Conservation (phyloP, 1,284 basidiomycete genomes). For the Trichosporon sp. region DNA sequence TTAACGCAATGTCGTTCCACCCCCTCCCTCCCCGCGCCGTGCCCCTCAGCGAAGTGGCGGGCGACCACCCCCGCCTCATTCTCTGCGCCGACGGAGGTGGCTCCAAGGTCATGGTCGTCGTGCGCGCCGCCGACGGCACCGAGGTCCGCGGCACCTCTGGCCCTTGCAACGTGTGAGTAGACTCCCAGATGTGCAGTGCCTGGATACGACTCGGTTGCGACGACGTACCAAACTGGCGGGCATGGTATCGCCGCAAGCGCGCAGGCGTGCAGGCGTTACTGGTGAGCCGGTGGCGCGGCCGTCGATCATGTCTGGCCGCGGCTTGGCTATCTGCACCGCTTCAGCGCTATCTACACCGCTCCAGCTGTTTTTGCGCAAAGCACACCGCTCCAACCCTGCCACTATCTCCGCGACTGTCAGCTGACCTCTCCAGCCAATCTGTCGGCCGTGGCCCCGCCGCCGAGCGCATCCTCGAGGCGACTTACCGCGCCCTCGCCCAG, state of each 20-base stretch:
- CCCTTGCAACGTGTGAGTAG: constrained; percentile 51
- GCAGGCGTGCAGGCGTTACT: too few relatives aligned
- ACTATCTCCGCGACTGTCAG: not conserved
- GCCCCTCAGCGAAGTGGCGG: constrained; percentile 7
- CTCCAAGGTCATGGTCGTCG: constrained; percentile 49
- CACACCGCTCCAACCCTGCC: too few relatives aligned
- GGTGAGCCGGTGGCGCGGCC: not conserved
- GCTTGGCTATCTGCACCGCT: not conserved
- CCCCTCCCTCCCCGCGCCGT: constrained; percentile 16
- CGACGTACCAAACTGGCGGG: not conserved
- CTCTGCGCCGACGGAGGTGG: constrained; percentile 51
- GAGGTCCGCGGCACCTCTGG: constrained; percentile 49
- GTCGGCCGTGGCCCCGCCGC: constrained; percentile 44
- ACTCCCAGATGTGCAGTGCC: not conserved
- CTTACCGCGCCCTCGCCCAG: constrained; percentile 47
- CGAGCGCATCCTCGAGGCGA: constrained; percentile 47
- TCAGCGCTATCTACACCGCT: not conserved
- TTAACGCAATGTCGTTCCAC: constrained; percentile 6
- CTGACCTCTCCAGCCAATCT: constrained; percentile 38
- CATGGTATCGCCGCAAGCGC: not conserved
- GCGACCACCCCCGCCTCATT: constrained; percentile 37
- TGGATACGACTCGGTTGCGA: not conserved
- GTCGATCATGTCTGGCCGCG: not conserved
- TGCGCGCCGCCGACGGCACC: constrained; percentile 43
- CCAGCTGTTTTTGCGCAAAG: too few relatives aligned